phyloP scores from a whole-genome alignment of 179 eudicot genomes.

The Silene vulgaris region DNA sequence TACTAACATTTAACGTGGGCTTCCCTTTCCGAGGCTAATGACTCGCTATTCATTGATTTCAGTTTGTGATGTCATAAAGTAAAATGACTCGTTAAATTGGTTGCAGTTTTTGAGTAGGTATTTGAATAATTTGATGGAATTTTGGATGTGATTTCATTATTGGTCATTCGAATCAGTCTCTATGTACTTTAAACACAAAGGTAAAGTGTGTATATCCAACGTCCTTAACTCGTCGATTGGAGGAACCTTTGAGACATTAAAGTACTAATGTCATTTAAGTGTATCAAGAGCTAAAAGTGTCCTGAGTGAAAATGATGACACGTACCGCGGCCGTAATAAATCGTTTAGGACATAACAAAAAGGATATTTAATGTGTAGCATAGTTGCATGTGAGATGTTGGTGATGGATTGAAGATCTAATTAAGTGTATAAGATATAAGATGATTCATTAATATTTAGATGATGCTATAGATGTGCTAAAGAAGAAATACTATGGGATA shows the following conservation, averaged over 20 bases:
- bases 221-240: background rate
- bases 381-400: conserved; percentile 19
- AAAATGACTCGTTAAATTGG: background rate
- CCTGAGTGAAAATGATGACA: conserved; percentile 4
- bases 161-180: background rate
- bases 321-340: conserved; percentile 11
- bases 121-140: too few relatives aligned
- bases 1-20: background rate
- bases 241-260: background rate
- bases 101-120: background rate
- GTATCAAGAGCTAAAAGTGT: conserved; percentile 12
- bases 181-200: background rate
- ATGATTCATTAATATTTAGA: conserved; percentile 8
- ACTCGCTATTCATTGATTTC: background rate
- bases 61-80: background rate
- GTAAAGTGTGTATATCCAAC: background rate
- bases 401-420: conserved; percentile 6
- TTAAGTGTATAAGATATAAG: background rate
- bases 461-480: background rate
- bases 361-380: conserved; percentile 6
- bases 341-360: background rate
- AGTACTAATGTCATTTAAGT: background rate
- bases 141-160: too few relatives aligned
- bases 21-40: background rate
- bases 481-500: conserved; percentile 13